Evolutionary conservation across 2,329 filamentous ascomycete genomes (phyloP), one percentile per base, ranked within the genome.

Genomic region (Pseudogymnoascus sp.): DNA sequence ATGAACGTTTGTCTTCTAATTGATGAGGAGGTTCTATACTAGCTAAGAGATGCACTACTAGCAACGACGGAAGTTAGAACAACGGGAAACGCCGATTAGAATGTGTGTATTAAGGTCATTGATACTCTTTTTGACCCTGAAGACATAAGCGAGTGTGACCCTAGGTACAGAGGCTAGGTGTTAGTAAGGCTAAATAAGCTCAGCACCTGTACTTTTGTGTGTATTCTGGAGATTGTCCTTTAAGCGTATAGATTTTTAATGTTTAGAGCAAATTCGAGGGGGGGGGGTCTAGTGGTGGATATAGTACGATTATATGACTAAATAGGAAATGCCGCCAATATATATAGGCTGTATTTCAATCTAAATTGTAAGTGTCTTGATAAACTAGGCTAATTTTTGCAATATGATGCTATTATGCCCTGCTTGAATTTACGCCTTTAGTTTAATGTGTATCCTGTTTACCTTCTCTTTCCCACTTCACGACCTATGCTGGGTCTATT

Each of bases 61-160:
- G 31, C 59, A 14, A 31, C 38, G 34, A 31, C 59, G 10, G 23
- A 38, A 61, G 59, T 61, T n/a, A n/a, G 34, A 38, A 38, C 36
- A 38, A 38, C 36, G 36, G 36, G 14, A 38, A 3, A n/a, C 36
- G 36, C 36, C 36, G 59, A 61, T 61, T n/a, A 31, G 21, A 37
- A 61, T 40, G 14, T 61, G 59, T 61, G 59, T 31, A 38, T 61
- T 36, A 61, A 61, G 28, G 59, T 61, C n/a, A 37, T 61, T 6
- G 59, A 61, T 61, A 37, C 31, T 40, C 31, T 37, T 61, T 61
- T 61, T 61, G 59, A 61, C 25, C 59, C 59, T 38, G 34, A 61
- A 18, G 21, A 36, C 38, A n/a, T 61, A 34, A 61, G 59, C 31
- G 59, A 61, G 34, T 42, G 21, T 14, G 25, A 31, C 31, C 59